phyloP scores from a whole-genome alignment of 306 rosid genomes.

The Senna tora region DNA sequence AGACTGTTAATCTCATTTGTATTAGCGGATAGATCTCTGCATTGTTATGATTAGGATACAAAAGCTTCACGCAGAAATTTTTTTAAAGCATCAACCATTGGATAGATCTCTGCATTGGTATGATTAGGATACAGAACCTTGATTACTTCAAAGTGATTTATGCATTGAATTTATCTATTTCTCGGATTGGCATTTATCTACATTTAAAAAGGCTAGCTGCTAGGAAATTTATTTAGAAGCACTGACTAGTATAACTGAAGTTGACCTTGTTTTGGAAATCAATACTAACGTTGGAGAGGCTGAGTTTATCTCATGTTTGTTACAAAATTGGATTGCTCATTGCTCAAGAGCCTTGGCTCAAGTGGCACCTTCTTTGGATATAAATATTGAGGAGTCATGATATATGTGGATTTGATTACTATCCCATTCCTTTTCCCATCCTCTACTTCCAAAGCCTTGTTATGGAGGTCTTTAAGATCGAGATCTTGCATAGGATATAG shows the following conservation, averaged over 20 bases:
- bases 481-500: too few relatives aligned
- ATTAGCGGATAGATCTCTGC: neutral
- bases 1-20: constrained; percentile 5
- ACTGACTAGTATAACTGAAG: constrained; percentile 4
- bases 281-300: constrained; percentile 16
- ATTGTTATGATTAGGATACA: constrained; percentile 23
- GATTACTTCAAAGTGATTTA: constrained; percentile 11
- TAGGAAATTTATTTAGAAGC: constrained; percentile 3
- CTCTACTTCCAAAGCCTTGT: neutral
- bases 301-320: constrained; percentile 3
- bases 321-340: constrained; percentile 14
- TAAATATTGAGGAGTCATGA: too few relatives aligned
- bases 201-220: neutral
- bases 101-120: too few relatives aligned
- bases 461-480: too few relatives aligned
- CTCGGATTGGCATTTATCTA: constrained; percentile 11
- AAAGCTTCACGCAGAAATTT: neutral
- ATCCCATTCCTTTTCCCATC: neutral
- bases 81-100: neutral
- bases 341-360: neutral
- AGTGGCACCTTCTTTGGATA: neutral
- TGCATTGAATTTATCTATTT: constrained; percentile 11
- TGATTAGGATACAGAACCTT: neutral
- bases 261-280: constrained; percentile 21
- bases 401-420: too few relatives aligned